Evolutionary conservation across 495 filamentous ascomycete genomes (phyloP).

Genomic region (Penicillium manginii): DNA sequence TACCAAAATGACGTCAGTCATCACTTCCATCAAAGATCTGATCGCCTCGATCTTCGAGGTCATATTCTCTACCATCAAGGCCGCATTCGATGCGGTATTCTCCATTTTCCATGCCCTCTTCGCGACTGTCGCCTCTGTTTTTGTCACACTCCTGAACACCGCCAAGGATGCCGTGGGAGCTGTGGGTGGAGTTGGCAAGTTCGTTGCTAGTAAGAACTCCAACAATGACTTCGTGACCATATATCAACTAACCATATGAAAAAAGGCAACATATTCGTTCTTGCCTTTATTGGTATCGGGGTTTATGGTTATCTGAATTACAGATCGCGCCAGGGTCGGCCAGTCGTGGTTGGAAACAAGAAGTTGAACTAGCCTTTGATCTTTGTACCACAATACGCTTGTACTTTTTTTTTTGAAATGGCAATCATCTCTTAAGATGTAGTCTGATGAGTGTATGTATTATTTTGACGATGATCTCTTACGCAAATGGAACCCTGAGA

Average conservation of each 20-base stretch:
- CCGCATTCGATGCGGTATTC: slow-evolving; percentile 1
- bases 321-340: slow-evolving; percentile 8
- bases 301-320: slow-evolving; percentile 4
- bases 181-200: slow-evolving; percentile 7
- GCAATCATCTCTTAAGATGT: background rate
- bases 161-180: slow-evolving; percentile 1
- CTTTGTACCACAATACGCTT: background rate
- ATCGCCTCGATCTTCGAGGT: slow-evolving; percentile 5
- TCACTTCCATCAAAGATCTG: slow-evolving; percentile 5
- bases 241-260: background rate
- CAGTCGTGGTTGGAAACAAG: slow-evolving; percentile 3
- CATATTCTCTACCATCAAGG: slow-evolving; percentile 8
- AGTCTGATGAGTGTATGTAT: background rate
- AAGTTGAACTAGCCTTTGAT: slow-evolving; percentile 4
- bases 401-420: background rate
- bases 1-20: slow-evolving; percentile 8
- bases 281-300: slow-evolving; percentile 5
- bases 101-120: background rate
- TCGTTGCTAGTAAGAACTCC: slow-evolving; percentile 6
- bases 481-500: background rate
- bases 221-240: background rate
- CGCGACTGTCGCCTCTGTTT: background rate
- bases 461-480: background rate
- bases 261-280: slow-evolving; percentile 8
- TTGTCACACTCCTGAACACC: background rate